Base-by-base conservation (phyloP, 2,329 filamentous ascomycete genomes). In the Fusarium sp. region DNA sequence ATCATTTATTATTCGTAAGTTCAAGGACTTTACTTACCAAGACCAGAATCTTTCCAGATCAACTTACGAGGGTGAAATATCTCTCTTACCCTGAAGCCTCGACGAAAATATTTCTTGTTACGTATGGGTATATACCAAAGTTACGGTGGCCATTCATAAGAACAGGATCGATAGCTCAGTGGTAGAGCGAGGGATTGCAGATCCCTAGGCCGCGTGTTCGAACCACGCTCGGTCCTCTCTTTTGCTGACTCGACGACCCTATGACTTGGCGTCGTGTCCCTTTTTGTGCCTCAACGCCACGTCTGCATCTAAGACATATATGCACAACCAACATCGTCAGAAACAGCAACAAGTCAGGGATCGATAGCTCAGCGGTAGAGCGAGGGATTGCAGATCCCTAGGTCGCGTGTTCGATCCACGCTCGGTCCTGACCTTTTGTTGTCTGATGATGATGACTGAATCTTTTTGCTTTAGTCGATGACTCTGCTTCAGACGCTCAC, bases 341-440 rank as follows among this genome's bases (percentile, higher is more conserved):
- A 42, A 15, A 11, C 44, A 54, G 3, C 18, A 45, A 24, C 10
- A 31, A 41, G 4, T 11, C 18, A 28, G 55, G 70, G 70, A 70
- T 73, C 70, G 70, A 73, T 73, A 73, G 71, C 71, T 73, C 71
- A 74, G 71, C 31, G 71, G 71, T 74, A 74, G 71, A 74, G 71
- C 71, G 71, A 64, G 71, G 49, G 71, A 74, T 74, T 74, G 71
- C 71, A 74, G 71, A 74, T 74, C 71, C 54, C 59, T 68, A 74
- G 71, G 71, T 35, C 71, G 63, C 71, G 71, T 74, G 71, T 74
- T 74, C 72, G 71, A 74, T 69, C 71, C 72, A 74, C 72, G 71
- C 64, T 74, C 71, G 72, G 72, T 72, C 72, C 71, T 74, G 8
- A 39, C 22, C 49, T 74, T 74, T 69, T 69, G 49, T 1, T 6